A percentile compares a stretch with the other conserved stretches of the same genome.
Evolutionary conservation across 2,329 filamentous ascomycete species (phyloP).

Genomic region (Aspergillus ibericus): DNA sequence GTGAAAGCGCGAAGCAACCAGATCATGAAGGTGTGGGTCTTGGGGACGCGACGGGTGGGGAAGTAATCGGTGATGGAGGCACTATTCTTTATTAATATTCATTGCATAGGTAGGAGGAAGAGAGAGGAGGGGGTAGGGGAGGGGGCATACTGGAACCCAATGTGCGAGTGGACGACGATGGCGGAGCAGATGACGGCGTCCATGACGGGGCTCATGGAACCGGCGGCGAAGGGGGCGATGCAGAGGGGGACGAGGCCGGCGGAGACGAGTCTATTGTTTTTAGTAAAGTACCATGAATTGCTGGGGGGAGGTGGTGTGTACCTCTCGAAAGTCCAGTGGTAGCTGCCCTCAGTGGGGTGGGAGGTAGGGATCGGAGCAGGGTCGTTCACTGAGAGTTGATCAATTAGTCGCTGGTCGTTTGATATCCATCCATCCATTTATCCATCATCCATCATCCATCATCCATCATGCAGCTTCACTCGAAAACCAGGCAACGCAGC

Average conservation of each 20-base stretch:
- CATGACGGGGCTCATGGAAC: constrained; percentile 82
- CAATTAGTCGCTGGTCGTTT: no score
- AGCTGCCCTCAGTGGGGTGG: constrained; percentile 81
- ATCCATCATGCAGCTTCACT: no score
- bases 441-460: no score
- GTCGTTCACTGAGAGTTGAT: constrained; percentile 69
- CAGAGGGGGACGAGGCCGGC: constrained; percentile 81
- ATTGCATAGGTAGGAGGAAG: not conserved
- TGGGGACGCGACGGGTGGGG: constrained; percentile 68
- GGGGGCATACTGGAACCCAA: constrained; percentile 75
- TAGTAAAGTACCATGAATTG: no score
- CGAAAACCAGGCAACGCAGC: no score
- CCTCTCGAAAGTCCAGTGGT: constrained; percentile 97
- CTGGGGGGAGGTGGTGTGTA: constrained; percentile 29
- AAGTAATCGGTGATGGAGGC: constrained; percentile 88
- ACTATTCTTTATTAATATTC: constrained; percentile 36
- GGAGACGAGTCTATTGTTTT: constrained; percentile 64
- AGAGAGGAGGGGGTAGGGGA: not conserved
- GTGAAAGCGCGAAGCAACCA: constrained; percentile 81
- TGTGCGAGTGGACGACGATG: constrained; percentile 88
- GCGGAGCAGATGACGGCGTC: constrained; percentile 83
- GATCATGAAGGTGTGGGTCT: constrained; percentile 63
- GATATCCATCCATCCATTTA: no score
- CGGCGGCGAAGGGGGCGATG: constrained; percentile 86
- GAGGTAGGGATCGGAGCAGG: constrained; percentile 71